Percentiles rank a stretch among this genome's conserved stretches.
These are phyloP conservation scores for Trypanosoma conorhini DNA, from an alignment of 208 protist species.

Conservation along the genomic window DNA sequence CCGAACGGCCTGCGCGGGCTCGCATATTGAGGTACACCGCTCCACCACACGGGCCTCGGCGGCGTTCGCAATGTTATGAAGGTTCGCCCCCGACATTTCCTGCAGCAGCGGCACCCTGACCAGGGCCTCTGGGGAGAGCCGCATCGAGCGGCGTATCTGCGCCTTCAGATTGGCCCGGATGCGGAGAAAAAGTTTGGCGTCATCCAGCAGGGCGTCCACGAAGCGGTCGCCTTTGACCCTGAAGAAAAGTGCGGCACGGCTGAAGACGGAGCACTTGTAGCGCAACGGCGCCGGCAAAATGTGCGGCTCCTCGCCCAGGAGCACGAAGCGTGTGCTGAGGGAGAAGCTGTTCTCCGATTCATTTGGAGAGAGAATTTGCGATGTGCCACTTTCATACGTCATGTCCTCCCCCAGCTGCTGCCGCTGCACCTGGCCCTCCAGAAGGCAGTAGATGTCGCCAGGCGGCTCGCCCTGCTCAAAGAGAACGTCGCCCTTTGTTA, in stretches of 20 bases:
- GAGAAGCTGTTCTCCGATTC: constrained; percentile 50
- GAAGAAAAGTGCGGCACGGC: constrained; percentile 71
- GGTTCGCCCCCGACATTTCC: constrained; percentile 44
- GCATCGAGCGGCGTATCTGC: constrained; percentile 56
- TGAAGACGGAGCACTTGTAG: constrained; percentile 76
- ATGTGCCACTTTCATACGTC: constrained; percentile 41
- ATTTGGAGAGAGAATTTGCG: constrained; percentile 60
- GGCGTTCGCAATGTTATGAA: constrained; percentile 48
- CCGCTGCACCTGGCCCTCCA: constrained; percentile 75
- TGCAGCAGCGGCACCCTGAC: constrained; percentile 61
- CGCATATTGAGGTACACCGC: constrained; percentile 67
- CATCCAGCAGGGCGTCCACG: constrained; percentile 80
- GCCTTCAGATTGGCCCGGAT: constrained; percentile 64
- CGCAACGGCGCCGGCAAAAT: constrained; percentile 68
- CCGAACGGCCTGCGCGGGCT: constrained; percentile 67
- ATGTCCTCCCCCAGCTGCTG: constrained; percentile 37
- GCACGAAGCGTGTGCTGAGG: constrained; percentile 61
- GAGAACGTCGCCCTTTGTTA: constrained; percentile 62
- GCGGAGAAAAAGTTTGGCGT: constrained; percentile 59
- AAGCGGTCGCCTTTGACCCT: constrained; percentile 68
- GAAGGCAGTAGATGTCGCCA: constrained; percentile 78
- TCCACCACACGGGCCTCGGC: constrained; percentile 59
- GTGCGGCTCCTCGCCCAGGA: constrained; percentile 87
- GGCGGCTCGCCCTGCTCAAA: constrained; percentile 73
- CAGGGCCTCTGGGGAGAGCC: constrained; percentile 62